Evolutionary conservation across 2,329 filamentous ascomycete species (phyloP).

Genomic region (Herpomyces periplanetae): DNA sequence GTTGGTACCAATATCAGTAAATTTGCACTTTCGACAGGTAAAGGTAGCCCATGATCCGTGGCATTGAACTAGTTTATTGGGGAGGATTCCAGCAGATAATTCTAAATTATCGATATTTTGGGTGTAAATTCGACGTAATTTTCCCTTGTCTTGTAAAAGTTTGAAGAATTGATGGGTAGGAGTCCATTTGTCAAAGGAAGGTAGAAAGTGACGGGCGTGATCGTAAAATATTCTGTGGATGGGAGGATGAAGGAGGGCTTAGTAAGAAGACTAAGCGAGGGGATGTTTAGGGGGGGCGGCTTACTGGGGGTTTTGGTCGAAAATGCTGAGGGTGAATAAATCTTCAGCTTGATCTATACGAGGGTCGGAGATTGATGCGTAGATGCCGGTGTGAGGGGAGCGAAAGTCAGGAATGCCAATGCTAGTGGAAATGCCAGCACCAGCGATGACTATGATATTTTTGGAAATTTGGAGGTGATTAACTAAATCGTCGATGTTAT

Average conservation of each 20-base stretch:
- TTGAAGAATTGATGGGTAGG: constrained; percentile 82
- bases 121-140: constrained; percentile 81
- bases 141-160: constrained; percentile 47
- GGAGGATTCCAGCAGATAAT: constrained; percentile 36
- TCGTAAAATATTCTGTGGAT: constrained; percentile 40
- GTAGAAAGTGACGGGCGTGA: constrained; percentile 60
- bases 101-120: constrained; percentile 97
- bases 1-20: constrained; percentile 27
- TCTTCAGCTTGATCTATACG: constrained; percentile 57
- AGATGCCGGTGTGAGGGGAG: constrained; percentile 65
- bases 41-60: constrained; percentile 86
- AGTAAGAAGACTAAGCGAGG: not conserved
- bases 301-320: constrained; percentile 32
- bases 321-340: constrained; percentile 65
- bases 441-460: constrained; percentile 75
- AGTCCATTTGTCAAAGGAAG: constrained; percentile 35
- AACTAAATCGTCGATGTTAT: constrained; percentile 57
- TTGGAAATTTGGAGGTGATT: constrained; percentile 25
- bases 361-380: constrained; percentile 39
- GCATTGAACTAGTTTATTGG: constrained; percentile 62
- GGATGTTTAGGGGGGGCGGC: not conserved
- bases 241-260: constrained; percentile 1
- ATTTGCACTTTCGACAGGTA: constrained; percentile 42
- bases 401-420: constrained; percentile 90
- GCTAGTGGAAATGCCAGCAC: constrained; percentile 80